Evolutionary conservation across 139 green algal species (phyloP), one percentile per base, ranked within the genome.

Genomic region (Closterium sp.): DNA sequence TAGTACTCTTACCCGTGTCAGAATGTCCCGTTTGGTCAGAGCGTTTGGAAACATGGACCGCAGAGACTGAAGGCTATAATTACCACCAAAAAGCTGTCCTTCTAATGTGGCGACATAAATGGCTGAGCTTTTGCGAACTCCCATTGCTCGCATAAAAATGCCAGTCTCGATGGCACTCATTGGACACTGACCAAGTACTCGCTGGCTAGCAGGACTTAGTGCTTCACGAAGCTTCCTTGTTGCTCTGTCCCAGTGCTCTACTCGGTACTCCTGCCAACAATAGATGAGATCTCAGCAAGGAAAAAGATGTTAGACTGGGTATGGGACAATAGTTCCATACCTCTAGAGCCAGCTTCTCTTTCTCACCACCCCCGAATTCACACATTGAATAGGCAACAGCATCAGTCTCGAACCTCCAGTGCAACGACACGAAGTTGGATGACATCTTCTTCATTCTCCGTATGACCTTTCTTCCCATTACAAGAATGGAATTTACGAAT

Each of bases 331-430:
- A 2, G 50, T 73, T 73, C 50, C 50, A 22, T 73, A 73, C 50
- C 50, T 73, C 50, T 27, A 73, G 2, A 73, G 50, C 50, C 50
- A 73, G 50, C 50, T 73, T 73, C 50, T 73, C 50, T 11, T 73
- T 73, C 50, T 73, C 85, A 88, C 88, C 88, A 31, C 88, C 88
- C 2, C 88, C 88, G 31, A 87, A 91, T 31, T 91, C 88, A 22
- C 88, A 91, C 88, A 91, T 91, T 31, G 88, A 91, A 31, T 91
- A 91, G 38, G 88, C 88, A 32, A 91, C 88, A 84, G 45, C 45
- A 86, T 91, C 88, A 19, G 29, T 86, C 88, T 91, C 88, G 45
- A 91, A 91, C 28, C 88, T 84, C 88, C 29, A 85, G 45, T 91
- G 88, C 28, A 91, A 24, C 89, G 88, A 31, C 30, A 85, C 9